Percentiles rank a stretch among this genome's conserved stretches.
Conservation (phyloP, 2,329 filamentous ascomycete genomes). For the Penicillium expansum region DNA sequence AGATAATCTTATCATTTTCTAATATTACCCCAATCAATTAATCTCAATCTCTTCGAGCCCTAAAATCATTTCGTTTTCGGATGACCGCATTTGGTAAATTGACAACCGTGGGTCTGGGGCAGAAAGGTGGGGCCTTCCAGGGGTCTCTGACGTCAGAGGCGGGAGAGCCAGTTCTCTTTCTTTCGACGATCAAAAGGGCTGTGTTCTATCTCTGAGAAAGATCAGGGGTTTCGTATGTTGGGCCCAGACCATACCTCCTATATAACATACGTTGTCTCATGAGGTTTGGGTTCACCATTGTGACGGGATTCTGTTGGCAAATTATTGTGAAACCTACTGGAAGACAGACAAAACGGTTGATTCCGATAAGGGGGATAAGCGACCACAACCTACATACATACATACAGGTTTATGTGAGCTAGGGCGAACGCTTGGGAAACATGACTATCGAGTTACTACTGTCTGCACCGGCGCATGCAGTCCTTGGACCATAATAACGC, state of each 20-base stretch:
- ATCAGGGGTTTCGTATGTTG: not conserved
- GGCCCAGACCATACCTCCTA: not conserved
- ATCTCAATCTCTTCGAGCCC: not conserved
- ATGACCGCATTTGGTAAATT: not conserved
- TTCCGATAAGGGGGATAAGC: not conserved
- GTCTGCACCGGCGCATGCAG: not conserved
- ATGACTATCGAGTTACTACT: not conserved
- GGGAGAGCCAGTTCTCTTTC: slow-evolving; percentile 1
- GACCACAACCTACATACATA: not conserved
- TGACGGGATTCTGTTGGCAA: not conserved
- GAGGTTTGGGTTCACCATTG: not conserved
- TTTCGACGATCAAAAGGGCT: not conserved
- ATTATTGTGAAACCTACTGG: not conserved
- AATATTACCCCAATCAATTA: too few species aligned
- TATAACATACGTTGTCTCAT: not conserved
- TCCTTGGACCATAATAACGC: not conserved
- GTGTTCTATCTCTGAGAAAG: not conserved
- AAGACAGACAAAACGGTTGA: not conserved
- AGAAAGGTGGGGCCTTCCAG: not conserved
- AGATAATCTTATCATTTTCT: too few species aligned
- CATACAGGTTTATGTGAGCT: not conserved
- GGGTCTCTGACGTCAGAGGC: slow-evolving; percentile 10
- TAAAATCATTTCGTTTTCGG: not conserved
- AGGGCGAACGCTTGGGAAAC: not conserved
- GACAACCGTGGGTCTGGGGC: not conserved